Base-by-base conservation (phyloP, 116 monocot species). In the Zostera marina region DNA sequence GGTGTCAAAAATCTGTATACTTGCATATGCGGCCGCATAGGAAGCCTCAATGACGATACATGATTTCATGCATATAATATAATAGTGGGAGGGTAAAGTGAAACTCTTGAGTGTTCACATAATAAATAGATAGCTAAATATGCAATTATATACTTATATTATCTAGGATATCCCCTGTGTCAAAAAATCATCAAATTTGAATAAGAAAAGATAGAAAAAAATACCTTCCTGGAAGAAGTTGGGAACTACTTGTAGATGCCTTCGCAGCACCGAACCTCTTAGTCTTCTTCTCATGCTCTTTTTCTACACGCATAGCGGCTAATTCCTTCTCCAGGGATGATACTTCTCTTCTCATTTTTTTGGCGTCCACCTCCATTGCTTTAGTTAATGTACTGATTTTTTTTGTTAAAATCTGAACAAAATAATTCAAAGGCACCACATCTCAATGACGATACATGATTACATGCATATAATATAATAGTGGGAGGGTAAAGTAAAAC, bases 311-410 rank as follows among this genome's bases (percentile, higher is more conserved):
- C 70, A 91, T 80, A 9, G 82, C 77, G 59, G 78, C 77, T 16
- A 92, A 80, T 73, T 92, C 92, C 61, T 92, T 92, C 73, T 92
- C 92, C 86, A 92, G 86, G 6, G 86, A 80, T 58, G 86, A 75
- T 43, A 92, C 76, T 73, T 92, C 92, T 47, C 86, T 82, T 77
- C 92, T 79, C 86, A 80, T 83, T 74, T 92, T 92, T 68, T 86
- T 92, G 21, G 82, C 77, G 54, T 92, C 92, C 8, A 86, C 77
- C 65, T 92, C 92, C 86, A 86, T 92, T 55, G 92, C 92, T 69
- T 92, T 85, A 43, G 85, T 91, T 55, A 91, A 62, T 47, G 91
- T 91, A 53, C 85, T 85, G 7, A 91, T 82, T 63, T 85, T 91
- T 71, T 80, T 91, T 16, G 85, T 74, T 52, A 91, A 52, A 81